Evolutionary conservation across 257 asterid genomes (phyloP).

Genomic region (Galeopsis tetrahit): DNA sequence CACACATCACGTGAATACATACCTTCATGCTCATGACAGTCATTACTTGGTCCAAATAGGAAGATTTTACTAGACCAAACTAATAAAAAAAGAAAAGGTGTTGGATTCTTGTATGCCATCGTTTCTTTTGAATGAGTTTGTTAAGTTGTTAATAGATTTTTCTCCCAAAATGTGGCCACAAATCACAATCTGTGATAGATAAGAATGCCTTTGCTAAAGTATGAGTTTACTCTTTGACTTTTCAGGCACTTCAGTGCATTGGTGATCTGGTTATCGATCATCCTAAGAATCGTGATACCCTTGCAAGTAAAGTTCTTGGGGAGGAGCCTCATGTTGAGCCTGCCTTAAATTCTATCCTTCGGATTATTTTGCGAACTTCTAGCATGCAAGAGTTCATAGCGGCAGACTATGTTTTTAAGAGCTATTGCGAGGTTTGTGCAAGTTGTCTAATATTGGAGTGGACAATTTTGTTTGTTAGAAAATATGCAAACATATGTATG

Average conservation of each 20-base stretch:
- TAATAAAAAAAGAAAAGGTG: not conserved
- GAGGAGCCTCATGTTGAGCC: slow-evolving; percentile 86
- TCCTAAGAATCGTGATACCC: slow-evolving; percentile 78
- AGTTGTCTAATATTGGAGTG: slow-evolving; percentile 32
- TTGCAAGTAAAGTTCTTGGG: slow-evolving; percentile 83
- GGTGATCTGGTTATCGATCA: slow-evolving; percentile 75
- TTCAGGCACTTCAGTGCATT: slow-evolving; percentile 85
- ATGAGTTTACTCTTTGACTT: slow-evolving; percentile 12
- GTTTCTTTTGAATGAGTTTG: not conserved
- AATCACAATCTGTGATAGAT: not conserved
- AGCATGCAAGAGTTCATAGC: slow-evolving; percentile 86
- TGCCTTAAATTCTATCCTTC: slow-evolving; percentile 80
- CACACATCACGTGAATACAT: too few species aligned
- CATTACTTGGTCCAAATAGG: slow-evolving; percentile 17
- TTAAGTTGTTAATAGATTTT: slow-evolving; percentile 13
- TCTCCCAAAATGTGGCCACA: slow-evolving; percentile 4
- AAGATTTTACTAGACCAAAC: slow-evolving; percentile 10
- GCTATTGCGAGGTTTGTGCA: slow-evolving; percentile 87
- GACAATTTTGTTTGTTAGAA: not conserved
- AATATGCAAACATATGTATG: too few species aligned
- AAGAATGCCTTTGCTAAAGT: slow-evolving; percentile 7
- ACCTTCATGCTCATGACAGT: too few species aligned
- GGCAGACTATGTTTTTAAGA: slow-evolving; percentile 82
- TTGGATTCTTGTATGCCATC: not conserved
- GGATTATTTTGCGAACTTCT: slow-evolving; percentile 78